phyloP scores from a whole-genome alignment of 164 flowering plant species.

The Warburgia ugandensis region DNA sequence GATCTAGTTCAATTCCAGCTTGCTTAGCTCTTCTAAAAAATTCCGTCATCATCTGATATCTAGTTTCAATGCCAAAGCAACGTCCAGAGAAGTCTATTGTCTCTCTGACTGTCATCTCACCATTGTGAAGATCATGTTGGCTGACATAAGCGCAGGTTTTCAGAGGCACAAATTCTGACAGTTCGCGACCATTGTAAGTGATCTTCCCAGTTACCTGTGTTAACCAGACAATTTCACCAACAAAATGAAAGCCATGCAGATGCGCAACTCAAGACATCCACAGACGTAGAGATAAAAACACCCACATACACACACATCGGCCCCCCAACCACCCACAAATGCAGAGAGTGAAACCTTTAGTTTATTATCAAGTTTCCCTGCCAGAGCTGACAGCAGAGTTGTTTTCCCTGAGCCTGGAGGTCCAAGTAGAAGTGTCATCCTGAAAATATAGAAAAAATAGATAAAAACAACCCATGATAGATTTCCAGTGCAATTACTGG shows the following conservation, averaged over 20 bases:
- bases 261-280: too few species aligned
- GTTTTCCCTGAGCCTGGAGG: constrained; percentile 55
- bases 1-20: constrained; percentile 53
- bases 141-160: constrained; percentile 62
- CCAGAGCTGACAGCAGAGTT: constrained; percentile 38
- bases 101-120: constrained; percentile 59
- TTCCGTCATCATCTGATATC: constrained; percentile 47
- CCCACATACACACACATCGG: background rate
- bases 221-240: background rate
- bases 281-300: too few species aligned
- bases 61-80: constrained; percentile 56
- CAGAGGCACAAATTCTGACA: constrained; percentile 50
- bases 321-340: background rate
- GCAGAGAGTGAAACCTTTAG: constrained; percentile 20
- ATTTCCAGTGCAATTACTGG: too few species aligned
- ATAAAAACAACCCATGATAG: too few species aligned
- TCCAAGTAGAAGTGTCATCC: constrained; percentile 39
- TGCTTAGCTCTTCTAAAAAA: constrained; percentile 45
- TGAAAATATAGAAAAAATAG: constrained; percentile 4
- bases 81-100: constrained; percentile 60
- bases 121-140: constrained; percentile 64
- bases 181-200: constrained; percentile 52
- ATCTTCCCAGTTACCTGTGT: constrained; percentile 44
- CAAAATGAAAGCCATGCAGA: too few species aligned
- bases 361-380: constrained; percentile 32